Percentiles rank a stretch among this genome's conserved stretches.
Conservation (phyloP, 805 yeast genomes). For the Zygoascus tannicola region DNA sequence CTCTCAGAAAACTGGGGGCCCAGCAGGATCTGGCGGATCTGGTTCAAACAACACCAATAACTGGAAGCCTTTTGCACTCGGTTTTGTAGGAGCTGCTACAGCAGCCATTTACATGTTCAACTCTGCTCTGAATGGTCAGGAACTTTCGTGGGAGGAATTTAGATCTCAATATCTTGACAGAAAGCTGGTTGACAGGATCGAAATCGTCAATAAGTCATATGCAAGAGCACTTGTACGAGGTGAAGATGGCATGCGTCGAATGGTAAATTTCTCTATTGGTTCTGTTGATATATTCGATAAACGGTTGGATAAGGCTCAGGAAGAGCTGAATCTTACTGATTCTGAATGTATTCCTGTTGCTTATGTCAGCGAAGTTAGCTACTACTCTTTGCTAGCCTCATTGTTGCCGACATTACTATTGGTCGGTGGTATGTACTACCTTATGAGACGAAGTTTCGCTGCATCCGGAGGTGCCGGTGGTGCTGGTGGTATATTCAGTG, state of each 20-base stretch:
- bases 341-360: slow-evolving; percentile 70
- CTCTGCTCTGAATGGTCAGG: slow-evolving; percentile 1
- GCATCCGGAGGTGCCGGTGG: slow-evolving; percentile 37
- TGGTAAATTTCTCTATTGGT: slow-evolving; percentile 67
- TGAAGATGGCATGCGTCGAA: slow-evolving; percentile 39
- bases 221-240: slow-evolving; percentile 60
- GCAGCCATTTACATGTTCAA: not conserved
- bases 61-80: slow-evolving; percentile 4
- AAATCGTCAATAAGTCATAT: slow-evolving; percentile 65
- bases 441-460: slow-evolving; percentile 56
- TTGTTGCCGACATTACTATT: slow-evolving; percentile 82
- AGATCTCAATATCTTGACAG: slow-evolving; percentile 62
- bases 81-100: not conserved
- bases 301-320: slow-evolving; percentile 66
- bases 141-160: slow-evolving; percentile 89
- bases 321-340: slow-evolving; percentile 51
- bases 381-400: slow-evolving; percentile 54
- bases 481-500: slow-evolving; percentile 62
- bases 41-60: not conserved
- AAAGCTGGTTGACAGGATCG: slow-evolving; percentile 62
- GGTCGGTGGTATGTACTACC: slow-evolving; percentile 80
- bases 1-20: not conserved
- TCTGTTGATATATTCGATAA: slow-evolving; percentile 82
- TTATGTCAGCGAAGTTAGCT: slow-evolving; percentile 62
- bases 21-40: not conserved